Base-by-base conservation (phyloP, 2,329 filamentous ascomycete species). In the Aspergillus unguis region DNA sequence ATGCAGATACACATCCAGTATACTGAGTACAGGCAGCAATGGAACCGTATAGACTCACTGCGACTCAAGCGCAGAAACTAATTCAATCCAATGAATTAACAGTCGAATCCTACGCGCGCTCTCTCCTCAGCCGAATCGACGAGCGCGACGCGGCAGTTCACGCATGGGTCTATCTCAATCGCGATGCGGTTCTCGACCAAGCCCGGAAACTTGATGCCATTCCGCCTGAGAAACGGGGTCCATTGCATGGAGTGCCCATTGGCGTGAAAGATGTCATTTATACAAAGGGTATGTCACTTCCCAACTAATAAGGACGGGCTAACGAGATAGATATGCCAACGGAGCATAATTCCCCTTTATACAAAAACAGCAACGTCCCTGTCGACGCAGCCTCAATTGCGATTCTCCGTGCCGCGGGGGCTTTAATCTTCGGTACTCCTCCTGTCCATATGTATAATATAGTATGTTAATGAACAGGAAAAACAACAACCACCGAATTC, bases 201-300 rank as follows among this genome's bases (percentile, higher is more conserved):
- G 82, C 83, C 0, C 71, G 65, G 40, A 65, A 65, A 8, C 73
- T 85, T 0, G 82, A 85, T 59, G 56, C 67, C 26, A 57, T 84
- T 2, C 77, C 81, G 0, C 40, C 57, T 0, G 69, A 73, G 1
- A 57, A 80, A 50, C 71, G 82, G 50, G 81, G 82, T 0, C 79
- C 78, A 0, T 65, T 85, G 0, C 81, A 85, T 59, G 82, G 82
- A 1, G 64, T 85, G 5, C 75, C 80, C 0, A 67, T 85, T n/a
- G 83, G 73, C 1, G 72, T 85, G 8, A 85, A 85, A 62, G 83
- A 85, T 70, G 73, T 85, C 2, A 81, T 85, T 57, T 75, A 74
- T 59, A 85, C 78, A 0, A 80, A 79, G 65, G 77, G 77, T 77
- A 28, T 4, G 11, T 27, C 17, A 17, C 17, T 33, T 11, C 29